These are phyloP conservation scores for Aspergillus coremiiformis DNA, from an alignment of 495 filamentous ascomycete species.

Conservation along the genomic window DNA sequence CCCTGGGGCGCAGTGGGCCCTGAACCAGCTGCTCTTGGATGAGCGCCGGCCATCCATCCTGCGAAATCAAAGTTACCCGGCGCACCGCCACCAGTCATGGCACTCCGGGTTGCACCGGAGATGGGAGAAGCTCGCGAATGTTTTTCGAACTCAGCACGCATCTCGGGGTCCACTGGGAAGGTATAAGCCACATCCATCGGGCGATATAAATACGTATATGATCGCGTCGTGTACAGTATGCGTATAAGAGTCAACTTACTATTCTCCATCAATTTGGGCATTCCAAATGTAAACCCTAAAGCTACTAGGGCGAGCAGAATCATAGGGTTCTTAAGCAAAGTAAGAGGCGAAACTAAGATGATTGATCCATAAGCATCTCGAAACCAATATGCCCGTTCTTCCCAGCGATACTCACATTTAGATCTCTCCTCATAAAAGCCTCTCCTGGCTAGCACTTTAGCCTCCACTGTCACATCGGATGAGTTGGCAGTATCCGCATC, in stretches of 20 bases:
- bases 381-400: not conserved
- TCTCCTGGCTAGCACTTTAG: conserved; percentile 53
- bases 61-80: conserved; percentile 74
- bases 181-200: not conserved
- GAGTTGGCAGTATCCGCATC: conserved; percentile 12
- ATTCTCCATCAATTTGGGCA: conserved; percentile 93
- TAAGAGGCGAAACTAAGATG: conserved; percentile 47
- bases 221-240: not conserved
- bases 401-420: conserved; percentile 51
- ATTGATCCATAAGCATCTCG: conserved; percentile 5
- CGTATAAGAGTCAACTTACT: conserved; percentile 55
- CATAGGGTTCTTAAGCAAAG: conserved; percentile 87
- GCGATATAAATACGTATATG: not conserved
- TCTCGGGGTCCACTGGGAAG: conserved; percentile 82
- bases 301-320: conserved; percentile 80
- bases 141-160: conserved; percentile 84
- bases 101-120: conserved; percentile 35
- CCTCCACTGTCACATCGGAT: conserved; percentile 46
- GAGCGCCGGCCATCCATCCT: conserved; percentile 62
- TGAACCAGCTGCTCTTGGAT: conserved; percentile 19
- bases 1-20: conserved; percentile 19
- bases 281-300: conserved; percentile 71
- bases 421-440: conserved; percentile 65
- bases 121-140: conserved; percentile 71
- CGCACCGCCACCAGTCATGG: conserved; percentile 31